Conservation (phyloP, 805 yeast species). For the Saturnispora dispora region DNA sequence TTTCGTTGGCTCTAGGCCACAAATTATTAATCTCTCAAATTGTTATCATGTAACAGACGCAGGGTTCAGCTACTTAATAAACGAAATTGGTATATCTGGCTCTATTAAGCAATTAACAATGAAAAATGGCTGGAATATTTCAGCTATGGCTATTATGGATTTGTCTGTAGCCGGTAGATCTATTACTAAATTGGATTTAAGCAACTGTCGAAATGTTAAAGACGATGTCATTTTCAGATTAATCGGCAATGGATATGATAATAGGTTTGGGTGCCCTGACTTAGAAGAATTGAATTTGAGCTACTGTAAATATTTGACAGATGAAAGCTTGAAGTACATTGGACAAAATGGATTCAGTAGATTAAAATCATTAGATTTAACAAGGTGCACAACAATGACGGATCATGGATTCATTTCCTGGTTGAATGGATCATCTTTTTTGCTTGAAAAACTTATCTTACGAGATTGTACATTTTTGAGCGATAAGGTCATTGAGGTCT, state of each 20-base stretch:
- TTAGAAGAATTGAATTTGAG: slow-evolving; percentile 48
- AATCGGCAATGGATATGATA: slow-evolving; percentile 41
- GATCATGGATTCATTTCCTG: slow-evolving; percentile 65
- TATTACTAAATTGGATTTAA: slow-evolving; percentile 52
- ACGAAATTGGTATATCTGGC: slow-evolving; percentile 62
- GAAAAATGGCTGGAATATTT: slow-evolving; percentile 69
- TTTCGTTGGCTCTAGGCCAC: slow-evolving; percentile 64
- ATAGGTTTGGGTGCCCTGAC: slow-evolving; percentile 45
- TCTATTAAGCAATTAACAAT: slow-evolving; percentile 45
- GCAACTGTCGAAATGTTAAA: slow-evolving; percentile 64
- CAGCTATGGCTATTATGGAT: slow-evolving; percentile 79
- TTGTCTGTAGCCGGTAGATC: slow-evolving; percentile 54
- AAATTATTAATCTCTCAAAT: slow-evolving; percentile 51
- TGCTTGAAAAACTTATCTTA: slow-evolving; percentile 42
- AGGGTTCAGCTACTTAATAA: slow-evolving; percentile 63
- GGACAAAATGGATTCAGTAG: slow-evolving; percentile 43
- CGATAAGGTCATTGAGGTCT: slow-evolving; percentile 51
- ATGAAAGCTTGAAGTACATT: slow-evolving; percentile 53
- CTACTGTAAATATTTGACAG: slow-evolving; percentile 72
- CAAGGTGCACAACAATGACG: slow-evolving; percentile 71
- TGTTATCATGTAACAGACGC: slow-evolving; percentile 73
- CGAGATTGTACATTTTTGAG: slow-evolving; percentile 69
- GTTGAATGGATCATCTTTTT: slow-evolving; percentile 48
- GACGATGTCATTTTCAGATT: slow-evolving; percentile 64
- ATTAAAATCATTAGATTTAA: slow-evolving; percentile 48